Percentiles rank a stretch among this genome's conserved stretches.
These are phyloP conservation scores for Hippophae gyantsensis DNA, from an alignment of 306 rosid genomes.

Conservation along the genomic window DNA sequence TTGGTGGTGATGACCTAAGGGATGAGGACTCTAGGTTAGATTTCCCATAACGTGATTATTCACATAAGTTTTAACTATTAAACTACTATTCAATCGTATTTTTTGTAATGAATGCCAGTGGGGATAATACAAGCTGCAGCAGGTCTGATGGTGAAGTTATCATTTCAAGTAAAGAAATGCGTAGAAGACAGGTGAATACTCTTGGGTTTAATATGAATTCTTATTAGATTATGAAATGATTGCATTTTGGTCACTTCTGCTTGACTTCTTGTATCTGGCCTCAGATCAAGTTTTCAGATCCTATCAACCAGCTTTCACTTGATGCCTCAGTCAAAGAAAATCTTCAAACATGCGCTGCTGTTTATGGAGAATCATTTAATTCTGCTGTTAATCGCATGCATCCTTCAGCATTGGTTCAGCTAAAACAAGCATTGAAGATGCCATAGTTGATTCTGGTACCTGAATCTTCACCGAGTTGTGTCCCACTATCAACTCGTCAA, in stretches of 20 bases:
- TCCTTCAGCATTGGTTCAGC: constrained; percentile 70
- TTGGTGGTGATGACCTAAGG: constrained; percentile 57
- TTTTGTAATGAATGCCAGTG: constrained; percentile 30
- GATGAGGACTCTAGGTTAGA: constrained; percentile 84
- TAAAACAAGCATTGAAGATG: constrained; percentile 87
- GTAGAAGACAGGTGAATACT: constrained; percentile 71
- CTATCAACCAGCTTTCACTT: constrained; percentile 67
- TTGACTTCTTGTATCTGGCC: constrained; percentile 16
- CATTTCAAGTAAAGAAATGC: constrained; percentile 54
- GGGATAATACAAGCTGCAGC: constrained; percentile 50
- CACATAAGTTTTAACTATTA: neutral
- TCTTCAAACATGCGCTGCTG: constrained; percentile 78
- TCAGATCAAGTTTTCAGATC: constrained; percentile 78
- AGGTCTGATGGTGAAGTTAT: constrained; percentile 41
- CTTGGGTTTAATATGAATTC: constrained; percentile 6
- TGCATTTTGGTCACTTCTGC: neutral
- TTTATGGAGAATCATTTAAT: constrained; percentile 91
- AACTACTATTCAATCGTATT: neutral
- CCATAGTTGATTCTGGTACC: constrained; percentile 29
- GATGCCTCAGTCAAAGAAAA: constrained; percentile 80
- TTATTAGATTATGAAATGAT: constrained; percentile 13
- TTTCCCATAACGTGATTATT: constrained; percentile 6
- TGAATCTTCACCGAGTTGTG: neutral
- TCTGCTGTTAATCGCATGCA: constrained; percentile 72
- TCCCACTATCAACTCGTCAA: constrained; percentile 9